phyloP scores from a whole-genome alignment of 768 basidiomycete species.

The Botryobasidium botryosum region DNA sequence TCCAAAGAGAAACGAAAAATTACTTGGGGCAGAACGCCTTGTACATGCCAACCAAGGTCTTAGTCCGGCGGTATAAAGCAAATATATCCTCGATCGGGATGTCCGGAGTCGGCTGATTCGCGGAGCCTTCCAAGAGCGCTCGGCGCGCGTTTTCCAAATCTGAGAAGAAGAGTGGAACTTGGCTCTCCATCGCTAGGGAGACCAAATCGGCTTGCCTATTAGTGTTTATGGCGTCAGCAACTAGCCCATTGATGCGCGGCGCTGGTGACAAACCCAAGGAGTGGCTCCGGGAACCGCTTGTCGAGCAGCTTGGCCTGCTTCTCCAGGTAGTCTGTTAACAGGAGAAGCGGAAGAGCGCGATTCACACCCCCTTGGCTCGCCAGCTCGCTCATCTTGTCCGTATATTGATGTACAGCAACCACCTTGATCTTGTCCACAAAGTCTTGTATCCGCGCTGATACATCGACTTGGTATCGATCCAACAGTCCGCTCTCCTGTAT shows the following conservation, averaged over 20 bases:
- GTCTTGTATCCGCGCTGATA: slow-evolving; percentile 46
- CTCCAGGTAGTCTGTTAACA: slow-evolving; percentile 82
- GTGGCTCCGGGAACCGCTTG: slow-evolving; percentile 70
- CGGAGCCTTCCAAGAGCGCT: slow-evolving; percentile 62
- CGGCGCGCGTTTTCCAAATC: slow-evolving; percentile 57
- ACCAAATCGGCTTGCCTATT: slow-evolving; percentile 60
- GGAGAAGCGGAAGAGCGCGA: slow-evolving; percentile 58
- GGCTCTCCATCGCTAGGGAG: slow-evolving; percentile 49
- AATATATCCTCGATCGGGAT: slow-evolving; percentile 85
- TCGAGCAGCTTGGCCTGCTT: slow-evolving; percentile 68
- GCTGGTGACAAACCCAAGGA: slow-evolving; percentile 45
- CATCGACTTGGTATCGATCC: slow-evolving; percentile 57
- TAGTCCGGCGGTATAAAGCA: slow-evolving; percentile 63
- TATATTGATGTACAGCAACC: slow-evolving; percentile 45
- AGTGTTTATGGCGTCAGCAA: not conserved
- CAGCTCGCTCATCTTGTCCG: slow-evolving; percentile 42
- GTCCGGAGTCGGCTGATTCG: slow-evolving; percentile 75
- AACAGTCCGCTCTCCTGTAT: slow-evolving; percentile 54
- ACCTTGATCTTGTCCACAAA: slow-evolving; percentile 46
- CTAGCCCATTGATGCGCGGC: not conserved
- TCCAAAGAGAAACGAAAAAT: slow-evolving; percentile 22
- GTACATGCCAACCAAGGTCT: slow-evolving; percentile 62
- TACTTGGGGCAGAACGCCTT: slow-evolving; percentile 66
- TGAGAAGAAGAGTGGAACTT: slow-evolving; percentile 44
- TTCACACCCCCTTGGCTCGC: slow-evolving; percentile 60